Percentiles rank a stretch among this genome's conserved stretches.
phyloP scores from a whole-genome alignment of 257 asterid species.

The Paulownia fortunei region DNA sequence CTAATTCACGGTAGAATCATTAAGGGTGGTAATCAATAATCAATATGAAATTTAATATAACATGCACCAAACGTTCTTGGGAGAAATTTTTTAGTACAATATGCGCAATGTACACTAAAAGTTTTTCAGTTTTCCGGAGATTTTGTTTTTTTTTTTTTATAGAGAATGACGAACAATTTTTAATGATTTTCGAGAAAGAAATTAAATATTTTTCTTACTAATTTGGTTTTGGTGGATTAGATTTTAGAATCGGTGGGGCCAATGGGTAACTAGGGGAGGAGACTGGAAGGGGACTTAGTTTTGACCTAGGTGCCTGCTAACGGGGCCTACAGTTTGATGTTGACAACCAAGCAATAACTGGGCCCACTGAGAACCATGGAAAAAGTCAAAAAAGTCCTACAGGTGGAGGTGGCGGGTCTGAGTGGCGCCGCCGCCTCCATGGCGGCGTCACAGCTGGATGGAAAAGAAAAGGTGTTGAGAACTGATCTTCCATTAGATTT shows the following conservation, averaged over 20 bases:
- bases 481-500: slow-evolving; percentile 76
- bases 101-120: too few species aligned
- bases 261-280: slow-evolving; percentile 6
- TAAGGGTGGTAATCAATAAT: too few species aligned
- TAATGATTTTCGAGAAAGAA: too few species aligned
- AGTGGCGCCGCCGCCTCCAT: slow-evolving; percentile 16
- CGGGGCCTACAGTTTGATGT: slow-evolving; percentile 40
- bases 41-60: too few species aligned
- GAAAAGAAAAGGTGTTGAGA: slow-evolving; percentile 5
- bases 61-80: too few species aligned
- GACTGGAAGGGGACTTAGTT: slow-evolving; percentile 40
- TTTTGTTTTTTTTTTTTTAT: too few species aligned
- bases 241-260: slow-evolving; percentile 41
- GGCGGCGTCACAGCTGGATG: slow-evolving; percentile 23
- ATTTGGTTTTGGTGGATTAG: slow-evolving; percentile 13
- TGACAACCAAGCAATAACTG: slow-evolving; percentile 38
- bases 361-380: slow-evolving; percentile 22
- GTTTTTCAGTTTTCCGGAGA: too few species aligned
- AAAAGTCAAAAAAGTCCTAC: slow-evolving; percentile 32
- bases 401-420: slow-evolving; percentile 1
- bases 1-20: too few species aligned
- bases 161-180: too few species aligned
- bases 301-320: slow-evolving; percentile 61
- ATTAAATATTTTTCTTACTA: background rate
- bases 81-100: too few species aligned